phyloP scores from a whole-genome alignment of 306 rosid genomes.

The Senna siamea region DNA sequence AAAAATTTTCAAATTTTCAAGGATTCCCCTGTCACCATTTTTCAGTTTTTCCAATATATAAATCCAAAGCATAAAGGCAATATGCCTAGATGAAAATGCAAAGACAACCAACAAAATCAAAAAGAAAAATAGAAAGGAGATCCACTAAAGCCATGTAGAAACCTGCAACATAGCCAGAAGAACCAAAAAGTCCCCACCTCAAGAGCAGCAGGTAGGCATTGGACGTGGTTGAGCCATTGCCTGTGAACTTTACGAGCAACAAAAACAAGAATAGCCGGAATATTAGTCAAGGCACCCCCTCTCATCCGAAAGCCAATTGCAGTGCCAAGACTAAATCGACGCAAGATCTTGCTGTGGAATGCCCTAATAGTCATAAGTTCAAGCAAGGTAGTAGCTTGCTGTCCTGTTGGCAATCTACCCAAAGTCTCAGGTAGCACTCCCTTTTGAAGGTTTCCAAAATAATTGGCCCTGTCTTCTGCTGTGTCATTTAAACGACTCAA shows the following conservation, averaged over 20 bases:
- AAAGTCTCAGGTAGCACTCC: conserved; percentile 92
- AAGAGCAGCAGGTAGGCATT: conserved; percentile 96
- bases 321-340: conserved; percentile 91
- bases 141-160: conserved; percentile 54
- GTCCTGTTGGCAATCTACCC: conserved; percentile 89
- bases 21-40: conserved; percentile 7
- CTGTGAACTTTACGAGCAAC: conserved; percentile 95
- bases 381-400: conserved; percentile 94
- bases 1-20: conserved; percentile 1
- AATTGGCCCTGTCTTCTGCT: conserved; percentile 89
- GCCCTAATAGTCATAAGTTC: conserved; percentile 99
- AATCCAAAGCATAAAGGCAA: conserved; percentile 29
- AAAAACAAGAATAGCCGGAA: conserved; percentile 97
- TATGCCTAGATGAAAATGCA: conserved; percentile 17
- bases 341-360: conserved; percentile 94
- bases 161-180: conserved; percentile 57
- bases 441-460: conserved; percentile 94
- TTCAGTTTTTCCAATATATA: conserved; percentile 2
- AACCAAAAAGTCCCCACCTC: conserved; percentile 78
- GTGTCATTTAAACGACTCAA: conserved; percentile 85
- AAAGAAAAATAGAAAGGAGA: conserved; percentile 29
- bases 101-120: conserved; percentile 24
- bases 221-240: conserved; percentile 82
- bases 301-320: conserved; percentile 97
- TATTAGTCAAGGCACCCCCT: conserved; percentile 83